Percentiles rank a stretch among this genome's conserved stretches.
phyloP scores from a whole-genome alignment of 352 stramenopile species.

The Globisporangium uncinulatum region DNA sequence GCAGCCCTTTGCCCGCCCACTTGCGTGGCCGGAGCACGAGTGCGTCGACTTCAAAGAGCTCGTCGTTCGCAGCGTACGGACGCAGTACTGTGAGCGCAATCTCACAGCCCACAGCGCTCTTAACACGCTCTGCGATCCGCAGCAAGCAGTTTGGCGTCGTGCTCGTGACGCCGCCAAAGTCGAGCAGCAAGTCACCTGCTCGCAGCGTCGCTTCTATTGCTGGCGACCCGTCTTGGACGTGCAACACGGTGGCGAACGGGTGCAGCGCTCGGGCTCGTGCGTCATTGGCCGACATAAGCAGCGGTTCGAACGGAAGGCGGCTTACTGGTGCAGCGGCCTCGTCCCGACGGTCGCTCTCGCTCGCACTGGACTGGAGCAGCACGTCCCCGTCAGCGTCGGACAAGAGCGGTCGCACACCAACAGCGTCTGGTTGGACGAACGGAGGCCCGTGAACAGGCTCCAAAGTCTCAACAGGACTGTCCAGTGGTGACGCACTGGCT shows the following conservation, averaged over 20 bases:
- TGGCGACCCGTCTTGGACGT: slow-evolving; percentile 32
- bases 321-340: too few relatives aligned
- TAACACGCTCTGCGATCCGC: slow-evolving; percentile 41
- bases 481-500: not conserved
- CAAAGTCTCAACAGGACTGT: not conserved
- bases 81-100: slow-evolving; percentile 38
- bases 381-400: too few relatives aligned
- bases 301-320: not conserved
- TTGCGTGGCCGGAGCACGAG: slow-evolving; percentile 31
- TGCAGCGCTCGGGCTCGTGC: slow-evolving; percentile 4
- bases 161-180: slow-evolving; percentile 43
- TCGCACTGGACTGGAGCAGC: too few relatives aligned
- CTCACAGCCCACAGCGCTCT: slow-evolving; percentile 29
- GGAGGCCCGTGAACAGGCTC: not conserved
- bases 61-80: not conserved
- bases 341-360: not conserved
- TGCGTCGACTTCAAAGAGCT: slow-evolving; percentile 1
- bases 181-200: slow-evolving; percentile 35
- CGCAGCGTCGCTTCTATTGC: slow-evolving; percentile 37
- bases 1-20: slow-evolving; percentile 57
- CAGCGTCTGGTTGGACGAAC: too few relatives aligned
- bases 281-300: not conserved
- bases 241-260: slow-evolving; percentile 47
- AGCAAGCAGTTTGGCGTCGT: slow-evolving; percentile 45
- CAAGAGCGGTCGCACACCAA: too few relatives aligned